A percentile compares a stretch with the other conserved stretches of the same genome.
These are phyloP conservation scores for Herpetospermum pedunculosum DNA, from an alignment of 306 rosid genomes.

Conservation along the genomic window DNA sequence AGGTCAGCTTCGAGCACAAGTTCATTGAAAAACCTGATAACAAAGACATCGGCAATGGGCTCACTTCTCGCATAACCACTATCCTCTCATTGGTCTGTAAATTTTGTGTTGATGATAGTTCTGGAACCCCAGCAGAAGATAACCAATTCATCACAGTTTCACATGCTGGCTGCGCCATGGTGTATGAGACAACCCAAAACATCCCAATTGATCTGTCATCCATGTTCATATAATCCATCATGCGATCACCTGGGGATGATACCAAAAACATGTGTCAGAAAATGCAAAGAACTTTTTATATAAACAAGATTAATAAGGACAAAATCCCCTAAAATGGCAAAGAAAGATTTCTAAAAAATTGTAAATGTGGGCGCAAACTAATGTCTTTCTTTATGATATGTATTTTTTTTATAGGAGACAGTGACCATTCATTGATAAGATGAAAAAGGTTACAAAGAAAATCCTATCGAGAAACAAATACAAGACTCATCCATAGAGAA, in stretches of 20 bases:
- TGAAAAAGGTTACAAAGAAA: no score
- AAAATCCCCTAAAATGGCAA: neutral
- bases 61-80: conserved; percentile 77
- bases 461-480: no score
- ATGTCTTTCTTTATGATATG: neutral
- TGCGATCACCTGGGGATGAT: conserved; percentile 60
- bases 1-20: conserved; percentile 73
- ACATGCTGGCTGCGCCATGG: conserved; percentile 97
- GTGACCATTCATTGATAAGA: no score
- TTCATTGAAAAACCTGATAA: conserved; percentile 86
- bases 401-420: neutral
- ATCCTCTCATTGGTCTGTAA: conserved; percentile 59
- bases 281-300: neutral
- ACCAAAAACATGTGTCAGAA: neutral
- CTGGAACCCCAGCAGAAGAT: conserved; percentile 58
- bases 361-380: neutral
- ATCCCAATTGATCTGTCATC: conserved; percentile 96
- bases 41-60: conserved; percentile 90
- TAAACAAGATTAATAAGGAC: neutral
- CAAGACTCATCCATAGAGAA: no score
- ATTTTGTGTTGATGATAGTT: conserved; percentile 47
- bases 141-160: conserved; percentile 90
- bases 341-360: neutral
- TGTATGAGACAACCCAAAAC: conserved; percentile 99
- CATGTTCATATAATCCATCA: conserved; percentile 96